Evolutionary conservation across 139 green algal genomes (phyloP).

Genomic region (Pleodorina starrii): DNA sequence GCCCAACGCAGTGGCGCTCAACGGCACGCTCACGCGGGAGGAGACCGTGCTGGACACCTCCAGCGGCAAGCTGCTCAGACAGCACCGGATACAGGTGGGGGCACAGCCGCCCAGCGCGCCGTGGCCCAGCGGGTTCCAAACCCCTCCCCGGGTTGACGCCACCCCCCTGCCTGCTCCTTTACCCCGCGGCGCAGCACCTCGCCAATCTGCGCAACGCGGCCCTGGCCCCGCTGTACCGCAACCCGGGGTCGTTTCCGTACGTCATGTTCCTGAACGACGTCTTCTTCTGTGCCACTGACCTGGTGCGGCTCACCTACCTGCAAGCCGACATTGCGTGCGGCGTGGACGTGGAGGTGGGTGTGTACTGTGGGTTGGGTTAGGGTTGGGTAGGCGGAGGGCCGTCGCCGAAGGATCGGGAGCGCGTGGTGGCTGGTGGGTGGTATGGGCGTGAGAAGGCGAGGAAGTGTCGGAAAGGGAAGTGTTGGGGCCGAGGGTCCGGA

Average conservation of each 20-base stretch:
- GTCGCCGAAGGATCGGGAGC: too few species aligned
- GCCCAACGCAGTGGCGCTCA: constrained; percentile 8
- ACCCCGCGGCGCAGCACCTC: background rate
- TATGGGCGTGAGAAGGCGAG: too few species aligned
- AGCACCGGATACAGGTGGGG: constrained; percentile 25
- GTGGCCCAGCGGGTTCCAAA: too few species aligned
- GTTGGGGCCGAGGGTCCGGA: too few species aligned
- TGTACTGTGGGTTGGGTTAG: background rate
- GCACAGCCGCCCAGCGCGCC: too few species aligned
- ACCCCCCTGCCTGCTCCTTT: too few species aligned
- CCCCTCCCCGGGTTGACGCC: background rate
- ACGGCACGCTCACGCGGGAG: constrained; percentile 5
- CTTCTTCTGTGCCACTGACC: constrained; percentile 26
- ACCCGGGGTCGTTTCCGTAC: background rate
- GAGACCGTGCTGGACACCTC: background rate
- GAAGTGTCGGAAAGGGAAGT: too few species aligned
- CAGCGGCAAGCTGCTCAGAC: constrained; percentile 1
- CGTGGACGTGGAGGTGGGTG: constrained; percentile 13
- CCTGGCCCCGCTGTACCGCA: constrained; percentile 5
- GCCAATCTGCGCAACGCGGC: constrained; percentile 3
- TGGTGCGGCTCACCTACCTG: constrained; percentile 18
- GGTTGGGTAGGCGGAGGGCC: too few species aligned
- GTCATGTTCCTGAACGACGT: constrained; percentile 31
- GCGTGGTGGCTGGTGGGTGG: too few species aligned
- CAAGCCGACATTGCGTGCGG: constrained; percentile 27